These are phyloP conservation scores for Inosperma sp. DNA, from an alignment of 768 basidiomycete species.

Conservation along the genomic window DNA sequence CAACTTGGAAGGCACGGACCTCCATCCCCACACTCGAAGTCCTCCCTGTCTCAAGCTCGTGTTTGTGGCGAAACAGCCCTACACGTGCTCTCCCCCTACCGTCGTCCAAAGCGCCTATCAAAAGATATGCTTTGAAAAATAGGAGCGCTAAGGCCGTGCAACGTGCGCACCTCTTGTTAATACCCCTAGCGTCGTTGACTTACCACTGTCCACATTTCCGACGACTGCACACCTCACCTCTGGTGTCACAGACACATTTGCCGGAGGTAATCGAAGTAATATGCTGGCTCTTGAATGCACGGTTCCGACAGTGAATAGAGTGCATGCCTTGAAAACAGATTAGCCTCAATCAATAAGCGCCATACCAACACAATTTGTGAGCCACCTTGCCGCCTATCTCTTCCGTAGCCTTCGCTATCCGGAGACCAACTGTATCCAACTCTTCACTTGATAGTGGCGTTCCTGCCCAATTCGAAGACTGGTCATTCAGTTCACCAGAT, in stretches of 20 bases:
- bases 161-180: slow-evolving; percentile 72
- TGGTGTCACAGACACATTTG: slow-evolving; percentile 69
- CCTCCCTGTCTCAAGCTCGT: slow-evolving; percentile 93
- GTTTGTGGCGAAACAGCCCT: slow-evolving; percentile 91
- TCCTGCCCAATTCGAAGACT: slow-evolving; percentile 53
- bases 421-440: slow-evolving; percentile 41
- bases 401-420: slow-evolving; percentile 50
- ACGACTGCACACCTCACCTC: slow-evolving; percentile 96
- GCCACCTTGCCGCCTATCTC: slow-evolving; percentile 77
- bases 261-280: slow-evolving; percentile 71
- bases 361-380: too few relatives aligned
- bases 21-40: slow-evolving; percentile 98
- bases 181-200: slow-evolving; percentile 92
- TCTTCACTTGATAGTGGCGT: slow-evolving; percentile 46
- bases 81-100: slow-evolving; percentile 81
- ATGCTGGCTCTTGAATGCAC: slow-evolving; percentile 54
- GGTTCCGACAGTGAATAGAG: slow-evolving; percentile 13
- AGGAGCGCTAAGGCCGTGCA: slow-evolving; percentile 8
- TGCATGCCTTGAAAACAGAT: slow-evolving; percentile 6
- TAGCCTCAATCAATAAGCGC: slow-evolving; percentile 51
- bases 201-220: slow-evolving; percentile 92
- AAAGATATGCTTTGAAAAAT: neutral
- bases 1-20: slow-evolving; percentile 39
- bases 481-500: slow-evolving; percentile 45
- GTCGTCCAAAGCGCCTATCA: slow-evolving; percentile 68